These are phyloP conservation scores for Lentinula lateritia DNA, from an alignment of 768 basidiomycete genomes.

Conservation along the genomic window DNA sequence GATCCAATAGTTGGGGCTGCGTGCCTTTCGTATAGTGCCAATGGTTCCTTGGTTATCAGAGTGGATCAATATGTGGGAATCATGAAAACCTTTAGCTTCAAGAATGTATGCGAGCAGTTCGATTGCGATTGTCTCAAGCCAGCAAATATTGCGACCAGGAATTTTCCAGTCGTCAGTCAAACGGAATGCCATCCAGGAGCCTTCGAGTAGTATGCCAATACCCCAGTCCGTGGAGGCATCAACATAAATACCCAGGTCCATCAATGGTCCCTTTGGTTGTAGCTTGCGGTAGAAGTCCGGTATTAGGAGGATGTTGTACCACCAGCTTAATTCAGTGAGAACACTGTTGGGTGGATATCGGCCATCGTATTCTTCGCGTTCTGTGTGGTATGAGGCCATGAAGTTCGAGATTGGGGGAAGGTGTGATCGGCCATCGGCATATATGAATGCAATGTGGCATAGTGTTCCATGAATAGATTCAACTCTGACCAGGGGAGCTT, in stretches of 20 bases:
- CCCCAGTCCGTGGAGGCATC: slow-evolving; percentile 24
- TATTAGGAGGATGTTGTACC: too few relatives aligned
- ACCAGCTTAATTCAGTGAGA: too few relatives aligned
- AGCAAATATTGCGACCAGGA: slow-evolving; percentile 2
- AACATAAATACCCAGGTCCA: slow-evolving; percentile 23
- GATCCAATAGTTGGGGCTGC: slow-evolving; percentile 15
- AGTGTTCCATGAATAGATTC: too few relatives aligned
- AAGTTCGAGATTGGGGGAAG: too few relatives aligned
- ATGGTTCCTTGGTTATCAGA: slow-evolving; percentile 31
- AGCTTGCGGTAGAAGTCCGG: too few relatives aligned
- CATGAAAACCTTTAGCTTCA: background rate
- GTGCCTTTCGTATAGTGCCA: too few relatives aligned
- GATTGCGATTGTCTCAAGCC: slow-evolving; percentile 4
- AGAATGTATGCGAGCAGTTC: slow-evolving; percentile 15
- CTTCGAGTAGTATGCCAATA: slow-evolving; percentile 9
- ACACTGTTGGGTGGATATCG: too few relatives aligned
- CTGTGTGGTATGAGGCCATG: too few relatives aligned
- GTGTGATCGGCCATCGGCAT: too few relatives aligned
- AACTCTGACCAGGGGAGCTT: too few relatives aligned
- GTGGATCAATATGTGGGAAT: slow-evolving; percentile 16
- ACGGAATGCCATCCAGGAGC: slow-evolving; percentile 11
- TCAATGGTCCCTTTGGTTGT: slow-evolving; percentile 23
- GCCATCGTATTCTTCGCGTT: too few relatives aligned
- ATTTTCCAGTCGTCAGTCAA: slow-evolving; percentile 10
- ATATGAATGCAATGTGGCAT: too few relatives aligned